Evolutionary conservation across 768 basidiomycete genomes (phyloP), one percentile per base, ranked within the genome.

Genomic region (Pleurotus pulmonarius): DNA sequence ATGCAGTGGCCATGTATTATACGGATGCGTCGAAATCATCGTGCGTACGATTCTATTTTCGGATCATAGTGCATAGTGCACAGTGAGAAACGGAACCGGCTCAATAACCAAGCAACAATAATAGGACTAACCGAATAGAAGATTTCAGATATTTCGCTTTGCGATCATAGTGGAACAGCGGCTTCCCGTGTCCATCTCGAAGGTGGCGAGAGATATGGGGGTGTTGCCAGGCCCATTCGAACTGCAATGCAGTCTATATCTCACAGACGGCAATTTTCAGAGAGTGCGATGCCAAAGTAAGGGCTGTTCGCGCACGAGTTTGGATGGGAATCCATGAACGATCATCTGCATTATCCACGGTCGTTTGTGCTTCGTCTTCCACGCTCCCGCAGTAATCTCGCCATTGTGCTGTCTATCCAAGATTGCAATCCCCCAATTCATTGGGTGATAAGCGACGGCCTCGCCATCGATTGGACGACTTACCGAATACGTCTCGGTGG

Each of bases 291-390:
- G 26, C 44, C 9, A 9, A 29, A 45, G 16, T 20, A 51, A 53
- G 51, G 20, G 39, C n/a, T 18, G 3, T 11, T 5, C 44, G 57
- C 70, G 40, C 58, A 78, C 79, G 44, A 80, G 68, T 66, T 82
- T 84, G 56, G 87, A 89, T 0, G 90, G 89, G 62, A 94, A 92
- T 4, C 91, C 92, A 65, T 90, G 80, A 1, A 92, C 86, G 38
- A 92, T 86, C 85, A 92, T 86, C 57, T 87, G 84, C 90, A 94
- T 92, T 9, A 83, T 77, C 90, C 89, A 92, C 41, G 88, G 88
- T 22, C 87, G 68, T 46, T 79, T 79, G 22, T 71, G 61, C 44
- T 69, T 71, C 0, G 90, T 92, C 68, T 82, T 87, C 69, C 73
- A 76, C 8, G 90, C 91, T 15, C 91, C 91, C 63, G 83, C 80